Conservation (phyloP, 306 rosid species). For the Adenanthera pavonina region DNA sequence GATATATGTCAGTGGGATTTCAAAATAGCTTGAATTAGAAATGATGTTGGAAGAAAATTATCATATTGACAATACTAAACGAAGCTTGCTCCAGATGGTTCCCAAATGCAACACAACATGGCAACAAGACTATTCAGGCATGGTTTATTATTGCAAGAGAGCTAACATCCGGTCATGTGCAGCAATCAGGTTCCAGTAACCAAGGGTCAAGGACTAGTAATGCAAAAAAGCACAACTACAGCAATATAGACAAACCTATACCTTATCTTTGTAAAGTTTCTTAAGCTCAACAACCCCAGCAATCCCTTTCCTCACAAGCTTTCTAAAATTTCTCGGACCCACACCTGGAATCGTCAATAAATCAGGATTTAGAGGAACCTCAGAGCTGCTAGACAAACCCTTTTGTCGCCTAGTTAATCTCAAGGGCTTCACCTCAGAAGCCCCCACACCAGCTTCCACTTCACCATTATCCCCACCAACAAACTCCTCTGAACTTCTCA, state of each 20-base stretch:
- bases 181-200: background rate
- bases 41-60: background rate
- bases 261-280: slow-evolving; percentile 90
- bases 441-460: background rate
- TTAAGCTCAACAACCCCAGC: slow-evolving; percentile 89
- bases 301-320: slow-evolving; percentile 84
- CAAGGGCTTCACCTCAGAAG: slow-evolving; percentile 43
- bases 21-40: background rate
- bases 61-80: background rate
- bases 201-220: background rate
- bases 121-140: background rate
- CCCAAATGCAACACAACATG: background rate
- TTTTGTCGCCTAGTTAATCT: slow-evolving; percentile 64
- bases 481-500: slow-evolving; percentile 11
- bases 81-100: background rate
- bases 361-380: slow-evolving; percentile 68
- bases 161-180: background rate
- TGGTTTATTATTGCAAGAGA: background rate
- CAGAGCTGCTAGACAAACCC: slow-evolving; percentile 43
- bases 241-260: slow-evolving; percentile 25
- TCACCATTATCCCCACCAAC: slow-evolving; percentile 22
- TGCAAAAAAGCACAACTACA: background rate
- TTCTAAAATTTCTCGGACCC: slow-evolving; percentile 88
- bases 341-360: slow-evolving; percentile 94
- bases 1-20: background rate